Evolutionary conservation across 306 rosid species (phyloP), one percentile per base, ranked within the genome.

Genomic region (Prunus dulcis): DNA sequence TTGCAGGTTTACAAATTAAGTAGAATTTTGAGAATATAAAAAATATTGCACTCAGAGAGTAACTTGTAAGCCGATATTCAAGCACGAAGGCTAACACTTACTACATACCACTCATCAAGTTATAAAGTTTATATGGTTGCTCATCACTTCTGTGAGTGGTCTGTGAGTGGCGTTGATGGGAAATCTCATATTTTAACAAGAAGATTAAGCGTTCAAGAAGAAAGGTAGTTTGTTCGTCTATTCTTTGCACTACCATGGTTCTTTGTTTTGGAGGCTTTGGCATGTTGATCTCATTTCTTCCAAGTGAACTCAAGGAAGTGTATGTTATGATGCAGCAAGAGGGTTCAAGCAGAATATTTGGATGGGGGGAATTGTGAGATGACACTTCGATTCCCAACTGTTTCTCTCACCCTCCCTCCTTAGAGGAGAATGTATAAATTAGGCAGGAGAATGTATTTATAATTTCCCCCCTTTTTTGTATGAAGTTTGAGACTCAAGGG

Each of bases 1-100:
- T 70, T 80, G 69, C 86, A 94, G 98, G 98, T 89, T 82, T 91
- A 90, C 81, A 91, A 91, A 80, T 80, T 91, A 77, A 87, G 72
- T 71, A 87, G 98, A 62, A 91, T 94, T 76, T 85, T 94, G 71
- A 87, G 98, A 87, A 80, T 91, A 76, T 90, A 80, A 89, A 75
- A 63, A 69, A 50, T 19, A 38, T 65, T 65, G 23, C 46, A 45
- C 17, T 64, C 45, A 50, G 62, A 25, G 62, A 23, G 43, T 20
- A 43, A 58, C 55, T 61, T 81, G 50, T 10, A 66, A 22, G 63
- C 63, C 20, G 81, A 53, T 11, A 22, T 64, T 47, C 32, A 45
- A 53, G 77, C 46, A 19, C 22, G 78, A 56, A 61, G 43, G 32
- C 27, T 38, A 47, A 51, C 23, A 38, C 57, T 19, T 32, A 12